Evolutionary conservation across 202 grass and related monocot genomes (phyloP).

Genomic region (Schoenoplectus tabernaemontani): DNA sequence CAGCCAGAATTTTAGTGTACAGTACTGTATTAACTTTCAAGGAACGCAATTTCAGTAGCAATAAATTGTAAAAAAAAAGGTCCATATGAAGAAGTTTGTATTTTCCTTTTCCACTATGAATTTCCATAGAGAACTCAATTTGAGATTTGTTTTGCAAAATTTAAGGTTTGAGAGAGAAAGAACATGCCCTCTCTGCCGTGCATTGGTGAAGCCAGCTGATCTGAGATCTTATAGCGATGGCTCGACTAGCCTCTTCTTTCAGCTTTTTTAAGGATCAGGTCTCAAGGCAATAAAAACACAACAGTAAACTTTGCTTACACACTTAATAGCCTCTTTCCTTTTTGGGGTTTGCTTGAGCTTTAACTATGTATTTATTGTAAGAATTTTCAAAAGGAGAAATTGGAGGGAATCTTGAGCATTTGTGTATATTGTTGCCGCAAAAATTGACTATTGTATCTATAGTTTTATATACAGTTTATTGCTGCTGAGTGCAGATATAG

Average conservation of each 20-base stretch:
- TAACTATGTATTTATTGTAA: slow-evolving; percentile 20
- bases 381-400: slow-evolving; percentile 7
- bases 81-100: neutral
- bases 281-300: neutral
- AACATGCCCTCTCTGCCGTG: slow-evolving; percentile 83
- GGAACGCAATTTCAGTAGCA: neutral
- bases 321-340: slow-evolving; percentile 14
- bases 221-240: slow-evolving; percentile 74
- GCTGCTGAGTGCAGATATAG: slow-evolving; percentile 7
- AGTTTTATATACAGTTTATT: slow-evolving; percentile 6
- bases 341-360: neutral
- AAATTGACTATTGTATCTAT: slow-evolving; percentile 3
- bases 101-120: neutral
- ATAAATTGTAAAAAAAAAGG: neutral
- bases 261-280: slow-evolving; percentile 51
- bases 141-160: neutral
- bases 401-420: neutral
- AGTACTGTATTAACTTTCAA: neutral
- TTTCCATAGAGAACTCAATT: neutral
- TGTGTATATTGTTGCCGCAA: neutral
- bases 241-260: slow-evolving; percentile 88
- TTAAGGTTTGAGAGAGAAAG: slow-evolving; percentile 99
- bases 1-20: neutral
- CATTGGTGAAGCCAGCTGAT: slow-evolving; percentile 87
- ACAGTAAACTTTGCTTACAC: slow-evolving; percentile 14